These are phyloP conservation scores for Haematococcus lacustris DNA, from an alignment of 139 green algal species.

Conservation along the genomic window DNA sequence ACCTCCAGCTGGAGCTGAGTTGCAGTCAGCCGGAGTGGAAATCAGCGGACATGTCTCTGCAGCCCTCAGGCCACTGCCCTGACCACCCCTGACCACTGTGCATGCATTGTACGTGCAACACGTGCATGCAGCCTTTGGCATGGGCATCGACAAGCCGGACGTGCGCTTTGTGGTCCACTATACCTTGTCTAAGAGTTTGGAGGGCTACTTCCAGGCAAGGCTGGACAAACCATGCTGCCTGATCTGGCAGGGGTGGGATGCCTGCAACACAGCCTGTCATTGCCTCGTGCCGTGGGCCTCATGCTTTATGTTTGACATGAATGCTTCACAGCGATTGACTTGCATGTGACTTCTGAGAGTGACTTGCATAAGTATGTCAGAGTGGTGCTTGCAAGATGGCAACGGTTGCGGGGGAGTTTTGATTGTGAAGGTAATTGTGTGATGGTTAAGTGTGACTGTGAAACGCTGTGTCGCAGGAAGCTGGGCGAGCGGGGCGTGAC, in stretches of 20 bases:
- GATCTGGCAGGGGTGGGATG: not conserved
- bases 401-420: no score
- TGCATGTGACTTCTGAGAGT: not conserved
- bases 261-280: not conserved
- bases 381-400: not conserved
- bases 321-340: not conserved
- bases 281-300: not conserved
- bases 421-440: no score
- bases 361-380: not conserved
- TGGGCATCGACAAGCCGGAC: slow-evolving; percentile 74
- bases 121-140: slow-evolving; percentile 47
- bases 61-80: no score
- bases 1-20: no score
- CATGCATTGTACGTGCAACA: no score
- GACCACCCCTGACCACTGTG: no score
- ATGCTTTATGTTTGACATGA: not conserved
- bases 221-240: not conserved
- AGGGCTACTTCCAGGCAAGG: slow-evolving; percentile 62
- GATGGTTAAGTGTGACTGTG: no score
- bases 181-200: slow-evolving; percentile 71
- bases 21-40: no score
- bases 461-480: slow-evolving; percentile 67
- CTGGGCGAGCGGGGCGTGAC: slow-evolving; percentile 76
- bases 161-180: slow-evolving; percentile 84
- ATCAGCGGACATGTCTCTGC: no score